A percentile compares a stretch with the other conserved stretches of the same genome.
These are phyloP conservation scores for Naematelia encephala DNA, from an alignment of 768 basidiomycete species.

Conservation along the genomic window DNA sequence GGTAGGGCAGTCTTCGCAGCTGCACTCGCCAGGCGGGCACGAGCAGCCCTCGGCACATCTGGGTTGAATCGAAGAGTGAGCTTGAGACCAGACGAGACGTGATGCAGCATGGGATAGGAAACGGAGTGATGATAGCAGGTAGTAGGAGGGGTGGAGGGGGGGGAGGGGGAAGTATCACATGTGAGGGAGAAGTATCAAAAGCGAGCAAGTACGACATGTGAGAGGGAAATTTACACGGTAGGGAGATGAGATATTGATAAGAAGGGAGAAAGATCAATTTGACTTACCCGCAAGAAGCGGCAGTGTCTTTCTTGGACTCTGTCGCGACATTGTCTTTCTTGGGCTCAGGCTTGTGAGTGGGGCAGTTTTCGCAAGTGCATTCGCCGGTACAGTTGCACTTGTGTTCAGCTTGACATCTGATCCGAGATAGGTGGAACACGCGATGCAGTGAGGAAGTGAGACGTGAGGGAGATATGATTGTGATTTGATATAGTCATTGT, in stretches of 20 bases:
- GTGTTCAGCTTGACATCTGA: neutral
- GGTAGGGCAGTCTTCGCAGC: constrained; percentile 31
- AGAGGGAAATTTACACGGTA: too few relatives aligned
- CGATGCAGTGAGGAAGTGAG: neutral
- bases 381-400: constrained; percentile 17
- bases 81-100: neutral
- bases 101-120: too few relatives aligned
- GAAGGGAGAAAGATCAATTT: too few relatives aligned
- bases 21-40: constrained; percentile 17
- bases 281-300: too few relatives aligned
- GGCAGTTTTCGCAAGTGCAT: constrained; percentile 26
- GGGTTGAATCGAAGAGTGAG: neutral
- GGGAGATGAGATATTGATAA: too few relatives aligned
- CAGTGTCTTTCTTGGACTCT: constrained; percentile 10
- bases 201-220: too few relatives aligned
- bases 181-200: too few relatives aligned
- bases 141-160: too few relatives aligned
- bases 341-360: constrained; percentile 6
- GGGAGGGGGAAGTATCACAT: too few relatives aligned
- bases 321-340: constrained; percentile 13
- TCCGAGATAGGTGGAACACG: too few relatives aligned
- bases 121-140: too few relatives aligned
- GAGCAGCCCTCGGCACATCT: constrained; percentile 1
- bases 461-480: neutral
- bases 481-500: too few relatives aligned